Evolutionary conservation across 352 stramenopile species (phyloP).

Genomic region (Globisporangium cederbergense): DNA sequence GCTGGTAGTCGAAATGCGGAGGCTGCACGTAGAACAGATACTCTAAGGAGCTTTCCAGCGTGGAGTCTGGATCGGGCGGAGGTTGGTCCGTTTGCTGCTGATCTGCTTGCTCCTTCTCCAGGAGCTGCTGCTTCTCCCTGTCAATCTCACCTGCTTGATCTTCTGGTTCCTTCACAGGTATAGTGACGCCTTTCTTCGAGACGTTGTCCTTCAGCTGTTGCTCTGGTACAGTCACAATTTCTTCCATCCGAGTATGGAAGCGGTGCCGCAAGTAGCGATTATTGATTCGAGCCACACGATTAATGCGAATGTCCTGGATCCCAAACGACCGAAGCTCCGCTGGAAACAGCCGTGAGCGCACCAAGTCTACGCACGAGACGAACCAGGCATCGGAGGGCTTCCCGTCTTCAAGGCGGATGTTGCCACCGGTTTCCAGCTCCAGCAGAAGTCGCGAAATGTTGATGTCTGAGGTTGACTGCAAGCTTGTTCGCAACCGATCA

Average conservation of each 20-base stretch:
- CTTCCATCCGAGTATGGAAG: conserved; percentile 82
- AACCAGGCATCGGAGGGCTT: conserved; percentile 82
- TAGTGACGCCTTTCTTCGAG: conserved; percentile 72
- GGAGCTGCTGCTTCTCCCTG: not conserved
- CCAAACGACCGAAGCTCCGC: conserved; percentile 52
- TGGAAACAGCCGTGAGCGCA: conserved; percentile 68
- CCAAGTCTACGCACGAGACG: conserved; percentile 74
- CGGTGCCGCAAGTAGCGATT: conserved; percentile 87
- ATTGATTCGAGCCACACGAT: conserved; percentile 84
- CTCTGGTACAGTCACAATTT: conserved; percentile 57
- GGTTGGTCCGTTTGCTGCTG: not conserved
- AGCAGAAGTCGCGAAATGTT: conserved; percentile 81
- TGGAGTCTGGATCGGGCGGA: conserved; percentile 22
- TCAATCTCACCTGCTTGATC: conserved; percentile 6
- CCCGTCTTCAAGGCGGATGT: conserved; percentile 89
- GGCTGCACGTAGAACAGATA: conserved; percentile 82
- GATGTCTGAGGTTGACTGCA: conserved; percentile 61
- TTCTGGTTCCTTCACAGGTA: conserved; percentile 31
- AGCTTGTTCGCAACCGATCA: conserved; percentile 33
- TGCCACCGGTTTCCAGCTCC: conserved; percentile 89
- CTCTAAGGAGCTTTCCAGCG: conserved; percentile 62
- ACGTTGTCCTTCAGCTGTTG: conserved; percentile 74
- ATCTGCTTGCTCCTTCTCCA: not conserved
- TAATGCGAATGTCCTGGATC: conserved; percentile 66
- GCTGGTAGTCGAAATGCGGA: conserved; percentile 33